Evolutionary conservation across 495 filamentous ascomycete species (phyloP).

Genomic region (Penicillium antarcticum): DNA sequence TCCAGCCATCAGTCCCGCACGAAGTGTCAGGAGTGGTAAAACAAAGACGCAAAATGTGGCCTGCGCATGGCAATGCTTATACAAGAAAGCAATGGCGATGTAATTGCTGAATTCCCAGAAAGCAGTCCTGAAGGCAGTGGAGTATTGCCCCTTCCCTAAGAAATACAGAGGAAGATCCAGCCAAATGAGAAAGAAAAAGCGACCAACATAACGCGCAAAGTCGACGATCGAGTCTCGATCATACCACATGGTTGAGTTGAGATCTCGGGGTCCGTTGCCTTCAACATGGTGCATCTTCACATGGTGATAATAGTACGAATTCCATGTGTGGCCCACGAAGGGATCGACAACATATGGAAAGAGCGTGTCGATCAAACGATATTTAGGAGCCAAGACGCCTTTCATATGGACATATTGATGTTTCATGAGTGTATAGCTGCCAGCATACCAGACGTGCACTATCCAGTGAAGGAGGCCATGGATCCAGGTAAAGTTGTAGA

Average conservation of each 20-base stretch:
- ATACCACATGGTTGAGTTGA: conserved; percentile 73
- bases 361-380: conserved; percentile 48
- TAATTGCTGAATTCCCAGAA: conserved; percentile 57
- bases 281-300: conserved; percentile 83
- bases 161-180: conserved; percentile 73
- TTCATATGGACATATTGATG: conserved; percentile 78
- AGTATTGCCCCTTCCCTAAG: conserved; percentile 47
- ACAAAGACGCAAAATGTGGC: conserved; percentile 59
- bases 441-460: conserved; percentile 60
- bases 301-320: conserved; percentile 79
- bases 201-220: conserved; percentile 64
- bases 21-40: conserved; percentile 55
- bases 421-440: conserved; percentile 73
- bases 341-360: conserved; percentile 75
- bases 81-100: conserved; percentile 39
- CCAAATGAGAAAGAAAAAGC: conserved; percentile 70
- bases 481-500: conserved; percentile 54
- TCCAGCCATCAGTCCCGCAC: conserved; percentile 64
- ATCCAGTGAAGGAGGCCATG: conserved; percentile 62
- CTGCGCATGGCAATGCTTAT: conserved; percentile 39
- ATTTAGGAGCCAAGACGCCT: conserved; percentile 55
- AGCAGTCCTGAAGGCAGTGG: conserved; percentile 46
- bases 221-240: conserved; percentile 62
- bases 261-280: conserved; percentile 71
- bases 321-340: conserved; percentile 78